phyloP scores from a whole-genome alignment of 768 basidiomycete genomes.

The Podaxis mareebaensis region DNA sequence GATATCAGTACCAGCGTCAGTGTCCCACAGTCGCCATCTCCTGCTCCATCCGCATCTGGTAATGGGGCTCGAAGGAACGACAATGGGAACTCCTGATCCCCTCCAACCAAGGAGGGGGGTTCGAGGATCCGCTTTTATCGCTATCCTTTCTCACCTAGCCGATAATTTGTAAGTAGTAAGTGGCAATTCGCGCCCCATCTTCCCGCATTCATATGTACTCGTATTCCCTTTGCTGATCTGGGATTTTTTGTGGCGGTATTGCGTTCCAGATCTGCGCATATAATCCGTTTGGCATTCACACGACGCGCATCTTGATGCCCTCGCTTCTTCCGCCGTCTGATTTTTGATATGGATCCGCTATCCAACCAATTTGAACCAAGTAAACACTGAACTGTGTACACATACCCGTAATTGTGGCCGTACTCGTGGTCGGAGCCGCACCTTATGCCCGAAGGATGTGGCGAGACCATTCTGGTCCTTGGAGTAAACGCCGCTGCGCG shows the following conservation, averaged over 20 bases:
- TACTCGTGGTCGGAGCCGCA: not conserved
- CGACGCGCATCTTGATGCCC: not conserved
- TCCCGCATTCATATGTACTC: too few species aligned
- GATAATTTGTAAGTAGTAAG: not conserved
- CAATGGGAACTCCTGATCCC: slow-evolving; percentile 25
- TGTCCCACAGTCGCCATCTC: slow-evolving; percentile 64
- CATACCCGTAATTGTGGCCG: not conserved
- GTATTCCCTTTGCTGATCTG: not conserved
- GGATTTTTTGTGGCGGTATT: not conserved
- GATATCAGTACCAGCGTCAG: slow-evolving; percentile 37
- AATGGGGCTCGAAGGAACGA: slow-evolving; percentile 40
- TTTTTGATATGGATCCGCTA: not conserved
- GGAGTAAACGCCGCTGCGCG: not conserved
- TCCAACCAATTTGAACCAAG: not conserved
- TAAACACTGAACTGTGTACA: not conserved
- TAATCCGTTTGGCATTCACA: not conserved
- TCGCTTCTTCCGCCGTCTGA: not conserved
- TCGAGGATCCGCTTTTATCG: not conserved
- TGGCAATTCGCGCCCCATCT: not conserved
- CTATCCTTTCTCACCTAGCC: not conserved
- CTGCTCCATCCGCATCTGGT: slow-evolving; percentile 35
- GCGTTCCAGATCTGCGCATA: not conserved
- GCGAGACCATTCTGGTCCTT: not conserved
- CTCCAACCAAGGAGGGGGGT: slow-evolving; percentile 18
- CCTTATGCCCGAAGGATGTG: not conserved